Percentiles rank a stretch among this genome's conserved stretches.
Evolutionary conservation across 1,139 yeast species (phyloP).

Genomic region (Diutina scorzettiae): DNA sequence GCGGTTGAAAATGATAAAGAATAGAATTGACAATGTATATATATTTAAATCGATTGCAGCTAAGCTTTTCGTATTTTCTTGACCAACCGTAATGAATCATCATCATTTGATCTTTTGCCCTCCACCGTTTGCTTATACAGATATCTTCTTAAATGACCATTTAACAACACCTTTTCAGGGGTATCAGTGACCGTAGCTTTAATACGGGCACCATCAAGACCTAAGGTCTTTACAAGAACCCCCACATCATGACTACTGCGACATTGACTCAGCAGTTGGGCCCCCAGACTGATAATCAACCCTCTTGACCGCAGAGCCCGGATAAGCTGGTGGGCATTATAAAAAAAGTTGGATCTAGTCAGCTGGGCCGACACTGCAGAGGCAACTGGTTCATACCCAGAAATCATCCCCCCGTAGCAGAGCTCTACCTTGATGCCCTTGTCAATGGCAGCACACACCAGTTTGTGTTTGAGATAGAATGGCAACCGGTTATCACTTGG

Average conservation of each 20-base stretch:
- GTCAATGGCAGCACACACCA: slow-evolving; percentile 71
- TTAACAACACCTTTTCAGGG: slow-evolving; percentile 52
- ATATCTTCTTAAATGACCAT: slow-evolving; percentile 58
- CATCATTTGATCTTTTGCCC: slow-evolving; percentile 17
- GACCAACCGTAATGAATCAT: slow-evolving; percentile 7
- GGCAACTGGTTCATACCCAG: slow-evolving; percentile 16
- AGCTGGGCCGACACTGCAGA: slow-evolving; percentile 13
- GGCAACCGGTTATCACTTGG: slow-evolving; percentile 59
- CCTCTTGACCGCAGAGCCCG: slow-evolving; percentile 79
- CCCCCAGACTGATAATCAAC: slow-evolving; percentile 68
- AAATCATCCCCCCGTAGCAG: slow-evolving; percentile 45
- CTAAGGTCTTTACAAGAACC: slow-evolving; percentile 56
- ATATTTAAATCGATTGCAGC: too few relatives aligned
- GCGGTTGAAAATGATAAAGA: not conserved
- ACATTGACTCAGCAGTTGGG: slow-evolving; percentile 42
- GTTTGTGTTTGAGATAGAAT: slow-evolving; percentile 69
- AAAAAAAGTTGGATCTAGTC: slow-evolving; percentile 47
- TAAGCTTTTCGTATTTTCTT: too few relatives aligned
- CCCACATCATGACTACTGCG: slow-evolving; percentile 61
- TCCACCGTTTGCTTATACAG: slow-evolving; percentile 59
- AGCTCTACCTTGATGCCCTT: slow-evolving; percentile 79
- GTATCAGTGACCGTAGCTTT: slow-evolving; percentile 46
- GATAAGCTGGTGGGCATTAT: slow-evolving; percentile 64
- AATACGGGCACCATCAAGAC: slow-evolving; percentile 53
- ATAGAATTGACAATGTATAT: too few relatives aligned